phyloP scores from a whole-genome alignment of 441 rosid species.

The Theobroma grandiflorum region DNA sequence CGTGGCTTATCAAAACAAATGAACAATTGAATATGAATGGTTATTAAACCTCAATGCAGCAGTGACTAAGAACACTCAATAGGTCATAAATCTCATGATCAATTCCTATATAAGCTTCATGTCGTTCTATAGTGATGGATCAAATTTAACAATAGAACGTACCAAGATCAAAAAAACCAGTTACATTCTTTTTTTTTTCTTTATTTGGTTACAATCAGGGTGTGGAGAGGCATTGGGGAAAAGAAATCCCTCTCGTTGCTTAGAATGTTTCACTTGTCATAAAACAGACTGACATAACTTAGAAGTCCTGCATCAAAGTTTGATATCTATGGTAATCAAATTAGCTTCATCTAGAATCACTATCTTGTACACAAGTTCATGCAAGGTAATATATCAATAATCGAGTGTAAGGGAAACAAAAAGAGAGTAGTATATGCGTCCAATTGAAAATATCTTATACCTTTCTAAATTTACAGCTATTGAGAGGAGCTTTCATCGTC shows the following conservation, averaged over 20 bases:
- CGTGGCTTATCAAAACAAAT: too few relatives aligned
- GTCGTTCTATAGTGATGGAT: neutral
- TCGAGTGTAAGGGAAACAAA: neutral
- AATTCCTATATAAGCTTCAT: neutral
- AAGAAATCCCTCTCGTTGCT: neutral
- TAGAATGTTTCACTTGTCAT: constrained; percentile 3
- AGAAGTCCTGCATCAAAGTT: neutral
- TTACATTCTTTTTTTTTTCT: neutral
- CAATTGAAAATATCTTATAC: constrained; percentile 9
- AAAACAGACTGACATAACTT: neutral
- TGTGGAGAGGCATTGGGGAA: neutral
- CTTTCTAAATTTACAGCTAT: constrained; percentile 28
- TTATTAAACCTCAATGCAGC: neutral
- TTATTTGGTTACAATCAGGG: neutral
- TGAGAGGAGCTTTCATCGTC: constrained; percentile 55
- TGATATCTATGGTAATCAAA: neutral
- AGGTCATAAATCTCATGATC: neutral
- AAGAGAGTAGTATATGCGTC: neutral
- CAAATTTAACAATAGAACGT: neutral
- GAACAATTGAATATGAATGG: neutral
- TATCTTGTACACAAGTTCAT: neutral
- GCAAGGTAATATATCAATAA: neutral
- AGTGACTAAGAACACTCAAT: neutral
- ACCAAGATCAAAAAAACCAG: neutral
- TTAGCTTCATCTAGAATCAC: neutral